Base-by-base conservation (phyloP, 257 asterid species). In the Lantana camara region DNA sequence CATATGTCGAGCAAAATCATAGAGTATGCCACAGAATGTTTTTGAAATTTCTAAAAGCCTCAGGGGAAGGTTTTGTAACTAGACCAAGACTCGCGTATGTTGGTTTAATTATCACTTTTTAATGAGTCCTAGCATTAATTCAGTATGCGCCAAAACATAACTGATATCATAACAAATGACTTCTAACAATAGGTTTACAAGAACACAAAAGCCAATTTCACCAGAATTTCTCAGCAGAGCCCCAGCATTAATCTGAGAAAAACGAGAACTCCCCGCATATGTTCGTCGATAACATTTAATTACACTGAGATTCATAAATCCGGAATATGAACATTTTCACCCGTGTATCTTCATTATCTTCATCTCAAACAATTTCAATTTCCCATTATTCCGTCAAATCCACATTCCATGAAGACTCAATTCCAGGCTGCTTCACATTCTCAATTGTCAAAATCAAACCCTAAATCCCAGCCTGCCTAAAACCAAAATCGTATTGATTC, bases 211-310 rank as follows among this genome's bases (percentile, higher is more conserved):
- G n/a, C 41, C 23, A 62, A 45, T 16, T 29, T 41, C 6, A 35
- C 29, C 68, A 60, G 34, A 9, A 30, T 49, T 51, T 40, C 38
- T 32, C n/a, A 37, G 59, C 67, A 41, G 24, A 57, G 13, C 15
- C 24, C 60, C 0, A 24, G 15, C 34, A 14, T 27, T 9, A 27
- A 44, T 45, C 57, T 13, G 20, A 41, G 52, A 53, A 1, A 50
- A 44, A 21, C 23, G n/a, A n/a, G n/a, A n/a, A n/a, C 13, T 17
- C 27, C 48, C 52, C n/a, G 20, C 12, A 41, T 19, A 41, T 4
- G 11, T 12, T 24, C 37, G 32, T 8, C 40, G n/a, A 2, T n/a
- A 38, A 27, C 10, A 52, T 49, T 21, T 14, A 51, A 30, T 17
- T n/a, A 47, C 54, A 46, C 27, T 30, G 14, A 0, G 23, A 19